phyloP scores from a whole-genome alignment of 2,329 filamentous ascomycete genomes.

The Pseudogymnoascus sp. region DNA sequence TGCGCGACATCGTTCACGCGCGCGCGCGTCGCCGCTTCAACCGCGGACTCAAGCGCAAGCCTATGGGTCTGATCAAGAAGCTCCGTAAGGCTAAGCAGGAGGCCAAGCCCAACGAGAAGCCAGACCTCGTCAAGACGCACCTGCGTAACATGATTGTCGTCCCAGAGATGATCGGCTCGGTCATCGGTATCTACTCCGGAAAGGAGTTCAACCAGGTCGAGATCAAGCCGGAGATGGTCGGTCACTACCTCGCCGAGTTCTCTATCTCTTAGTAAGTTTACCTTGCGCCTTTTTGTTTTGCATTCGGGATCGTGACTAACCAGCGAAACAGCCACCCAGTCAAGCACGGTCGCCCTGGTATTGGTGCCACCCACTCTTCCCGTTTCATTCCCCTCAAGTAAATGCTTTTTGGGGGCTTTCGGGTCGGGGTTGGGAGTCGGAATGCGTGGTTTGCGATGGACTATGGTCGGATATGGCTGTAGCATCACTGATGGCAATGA shows the following conservation, averaged over 20 bases:
- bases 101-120: conserved; percentile 99
- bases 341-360: conserved; percentile 99
- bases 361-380: conserved; percentile 99
- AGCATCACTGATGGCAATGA: conserved; percentile 7
- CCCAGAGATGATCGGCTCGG: conserved; percentile 98
- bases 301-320: conserved; percentile 37
- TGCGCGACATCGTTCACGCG: conserved; percentile 98
- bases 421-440: conserved; percentile 2
- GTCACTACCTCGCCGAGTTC: conserved; percentile 98
- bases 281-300: neutral
- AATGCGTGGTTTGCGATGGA: conserved; percentile 6
- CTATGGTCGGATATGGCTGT: conserved; percentile 8
- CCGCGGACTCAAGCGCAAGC: conserved; percentile 99
- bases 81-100: conserved; percentile 99
- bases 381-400: conserved; percentile 99
- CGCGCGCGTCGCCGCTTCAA: conserved; percentile 98
- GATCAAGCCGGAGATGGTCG: conserved; percentile 99
- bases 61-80: conserved; percentile 99
- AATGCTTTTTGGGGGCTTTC: conserved; percentile 24
- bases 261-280: conserved; percentile 95
- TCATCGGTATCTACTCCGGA: conserved; percentile 98
- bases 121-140: conserved; percentile 97
- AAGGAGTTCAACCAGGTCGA: conserved; percentile 99
- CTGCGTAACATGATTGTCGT: conserved; percentile 99
- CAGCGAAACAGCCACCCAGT: conserved; percentile 72